A percentile compares a stretch with the other conserved stretches of the same genome.
These are phyloP conservation scores for Colletotrichum cuscutae DNA, from an alignment of 2,329 filamentous ascomycete genomes.

Conservation along the genomic window DNA sequence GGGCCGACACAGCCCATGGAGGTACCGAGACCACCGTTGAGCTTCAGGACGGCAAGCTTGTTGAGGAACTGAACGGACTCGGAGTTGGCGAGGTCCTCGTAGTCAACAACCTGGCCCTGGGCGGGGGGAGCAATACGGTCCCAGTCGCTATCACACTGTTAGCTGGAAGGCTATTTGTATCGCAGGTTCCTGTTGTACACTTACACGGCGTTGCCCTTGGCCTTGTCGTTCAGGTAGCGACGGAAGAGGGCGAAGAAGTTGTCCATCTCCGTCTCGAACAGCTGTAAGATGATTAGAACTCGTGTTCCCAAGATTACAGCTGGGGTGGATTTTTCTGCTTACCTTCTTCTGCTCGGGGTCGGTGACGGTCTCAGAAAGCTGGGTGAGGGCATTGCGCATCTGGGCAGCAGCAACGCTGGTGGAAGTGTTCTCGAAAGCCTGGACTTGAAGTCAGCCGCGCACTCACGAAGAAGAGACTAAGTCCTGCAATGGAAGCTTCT, in stretches of 20 bases:
- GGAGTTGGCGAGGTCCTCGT: constrained; percentile 87
- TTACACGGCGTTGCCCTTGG: constrained; percentile 91
- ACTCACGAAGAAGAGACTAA: constrained; percentile 1
- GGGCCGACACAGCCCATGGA: constrained; percentile 99
- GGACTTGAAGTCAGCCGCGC: constrained; percentile 46
- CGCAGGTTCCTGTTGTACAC: constrained; percentile 42
- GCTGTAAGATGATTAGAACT: constrained; percentile 56
- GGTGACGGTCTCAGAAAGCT: constrained; percentile 88
- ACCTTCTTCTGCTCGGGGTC: constrained; percentile 88
- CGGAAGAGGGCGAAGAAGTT: constrained; percentile 99
- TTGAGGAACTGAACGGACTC: constrained; percentile 94
- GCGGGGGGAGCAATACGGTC: constrained; percentile 95
- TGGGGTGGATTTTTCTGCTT: constrained; percentile 40
- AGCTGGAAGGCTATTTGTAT: constrained; percentile 19
- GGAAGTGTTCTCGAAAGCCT: constrained; percentile 99
- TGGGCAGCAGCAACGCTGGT: constrained; percentile 97
- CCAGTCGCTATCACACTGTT: constrained; percentile 76
- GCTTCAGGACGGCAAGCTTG: constrained; percentile 98
- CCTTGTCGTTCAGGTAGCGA: constrained; percentile 98
- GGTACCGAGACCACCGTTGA: constrained; percentile 98
- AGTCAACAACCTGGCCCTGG: constrained; percentile 93
- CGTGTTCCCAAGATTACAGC: not conserved
- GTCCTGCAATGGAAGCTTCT: not conserved
- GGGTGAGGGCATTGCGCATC: constrained; percentile 98
- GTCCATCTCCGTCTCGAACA: constrained; percentile 99